Evolutionary conservation across 192 early-diverging fungal genomes (phyloP).

Genomic region (Gonapodya prolifera): DNA sequence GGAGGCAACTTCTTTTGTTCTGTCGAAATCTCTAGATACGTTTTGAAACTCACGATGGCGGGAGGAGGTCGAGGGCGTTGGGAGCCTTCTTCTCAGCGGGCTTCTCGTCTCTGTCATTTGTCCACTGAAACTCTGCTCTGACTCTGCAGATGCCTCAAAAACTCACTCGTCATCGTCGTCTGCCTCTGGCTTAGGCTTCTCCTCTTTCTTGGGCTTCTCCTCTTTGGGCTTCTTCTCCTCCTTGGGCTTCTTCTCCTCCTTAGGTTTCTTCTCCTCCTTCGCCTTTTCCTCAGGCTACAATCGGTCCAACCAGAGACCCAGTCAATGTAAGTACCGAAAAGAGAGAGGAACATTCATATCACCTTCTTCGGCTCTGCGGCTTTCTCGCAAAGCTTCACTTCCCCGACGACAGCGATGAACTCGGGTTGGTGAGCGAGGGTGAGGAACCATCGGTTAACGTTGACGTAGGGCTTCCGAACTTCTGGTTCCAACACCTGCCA

Average conservation of each 20-base stretch:
- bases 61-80: constrained; percentile 75
- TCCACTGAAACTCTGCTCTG: no score
- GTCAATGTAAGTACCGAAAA: no score
- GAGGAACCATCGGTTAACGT: constrained; percentile 85
- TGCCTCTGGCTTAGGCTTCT: constrained; percentile 36
- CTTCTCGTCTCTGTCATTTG: constrained; percentile 33
- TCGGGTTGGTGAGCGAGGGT: constrained; percentile 71
- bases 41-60: constrained; percentile 35
- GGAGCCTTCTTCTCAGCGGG: constrained; percentile 54
- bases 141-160: no score
- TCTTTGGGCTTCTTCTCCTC: constrained; percentile 42
- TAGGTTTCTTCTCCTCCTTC: constrained; percentile 30
- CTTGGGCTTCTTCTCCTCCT: constrained; percentile 27
- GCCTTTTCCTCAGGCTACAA: constrained; percentile 8
- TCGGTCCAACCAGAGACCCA: not conserved
- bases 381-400: constrained; percentile 55
- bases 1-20: constrained; percentile 3
- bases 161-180: constrained; percentile 23
- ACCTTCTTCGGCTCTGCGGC: constrained; percentile 19
- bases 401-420: constrained; percentile 73
- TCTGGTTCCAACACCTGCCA: constrained; percentile 51
- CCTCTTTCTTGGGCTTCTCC: constrained; percentile 36
- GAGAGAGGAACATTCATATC: constrained; percentile 6
- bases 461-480: constrained; percentile 74
- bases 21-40: not conserved